Evolutionary conservation across 2,329 filamentous ascomycete species (phyloP), one percentile per base, ranked within the genome.

Genomic region (Dactylonectria estremocensis): DNA sequence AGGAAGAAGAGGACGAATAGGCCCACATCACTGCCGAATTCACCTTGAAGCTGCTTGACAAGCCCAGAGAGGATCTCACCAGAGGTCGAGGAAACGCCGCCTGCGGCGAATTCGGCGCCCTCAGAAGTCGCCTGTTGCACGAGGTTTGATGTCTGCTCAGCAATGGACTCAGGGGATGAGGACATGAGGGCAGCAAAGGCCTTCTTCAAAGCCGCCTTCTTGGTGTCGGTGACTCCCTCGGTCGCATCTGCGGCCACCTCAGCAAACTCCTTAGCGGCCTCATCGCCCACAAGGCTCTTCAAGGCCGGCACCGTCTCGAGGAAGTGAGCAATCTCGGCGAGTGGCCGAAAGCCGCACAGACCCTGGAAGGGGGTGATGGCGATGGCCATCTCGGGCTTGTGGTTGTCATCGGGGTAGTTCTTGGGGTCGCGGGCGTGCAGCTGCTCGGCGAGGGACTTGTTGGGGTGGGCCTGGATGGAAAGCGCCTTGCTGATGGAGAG

Each of bases 301-400:
- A 96, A 81, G 1, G 92, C 84, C 10, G 82, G 74, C 1, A 88
- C 77, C 1, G 76, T 80, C 55, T 90, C 83, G 35, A 97, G 86
- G 80, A 98, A 98, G 80, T 97, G 93, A 0, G 90, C 87, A 69
- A 98, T 96, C 82, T 99, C 95, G 5, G 84, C 86, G 22, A 98
- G 85, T 0, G 96, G 96, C 10, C 96, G 90, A 86, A 99, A 99
- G 37, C 96, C 96, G 77, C 96, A 99, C 37, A 99, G 89, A 1
- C 96, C 96, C 79, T 98, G 95, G 73, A 99, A 99, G 0, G 94
- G 92, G 1, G 96, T 98, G 76, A 99, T 92, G 69, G 96, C 96
- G 80, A 99, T 97, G 69, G 96, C 95, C 96, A 99, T 99, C 83
- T 99, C 96, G 37, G 96, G 96, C 84, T 99, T 99, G 87, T 99